These are phyloP conservation scores for Globisporangium canariense DNA, from an alignment of 352 stramenopile genomes.

Conservation along the genomic window DNA sequence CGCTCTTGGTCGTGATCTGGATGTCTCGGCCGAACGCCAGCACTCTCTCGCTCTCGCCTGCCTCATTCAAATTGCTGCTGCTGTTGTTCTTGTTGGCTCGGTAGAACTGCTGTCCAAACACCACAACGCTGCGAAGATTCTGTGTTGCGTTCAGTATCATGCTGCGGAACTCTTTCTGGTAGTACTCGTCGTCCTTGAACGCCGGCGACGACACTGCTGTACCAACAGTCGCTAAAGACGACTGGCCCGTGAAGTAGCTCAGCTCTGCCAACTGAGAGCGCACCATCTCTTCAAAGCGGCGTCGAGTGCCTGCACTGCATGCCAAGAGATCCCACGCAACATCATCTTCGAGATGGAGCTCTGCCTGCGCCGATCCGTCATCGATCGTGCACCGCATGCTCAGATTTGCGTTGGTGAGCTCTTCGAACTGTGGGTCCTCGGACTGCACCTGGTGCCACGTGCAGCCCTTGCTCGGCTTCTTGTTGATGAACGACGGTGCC, in stretches of 20 bases:
- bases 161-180: not conserved
- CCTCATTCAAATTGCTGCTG: not conserved
- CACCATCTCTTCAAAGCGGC: conserved; percentile 47
- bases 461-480: conserved; percentile 14
- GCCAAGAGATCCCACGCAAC: conserved; percentile 68
- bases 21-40: conserved; percentile 69
- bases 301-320: conserved; percentile 36
- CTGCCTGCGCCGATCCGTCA: conserved; percentile 70
- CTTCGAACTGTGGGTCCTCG: conserved; percentile 30
- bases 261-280: conserved; percentile 42
- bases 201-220: conserved; percentile 20
- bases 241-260: conserved; percentile 49
- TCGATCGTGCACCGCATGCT: conserved; percentile 67
- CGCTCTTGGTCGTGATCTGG: conserved; percentile 48
- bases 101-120: conserved; percentile 70
- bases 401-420: conserved; percentile 39
- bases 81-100: conserved; percentile 11
- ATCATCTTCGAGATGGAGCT: conserved; percentile 69
- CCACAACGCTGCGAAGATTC: conserved; percentile 4
- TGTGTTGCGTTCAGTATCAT: not conserved
- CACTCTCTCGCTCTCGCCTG: conserved; percentile 26
- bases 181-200: not conserved
- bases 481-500: not conserved
- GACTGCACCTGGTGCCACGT: conserved; percentile 33
- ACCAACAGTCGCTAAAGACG: not conserved